Percentiles rank a stretch among this genome's conserved stretches.
phyloP scores from a whole-genome alignment of 768 basidiomycete species.

The Boletus vinaceobasis region DNA sequence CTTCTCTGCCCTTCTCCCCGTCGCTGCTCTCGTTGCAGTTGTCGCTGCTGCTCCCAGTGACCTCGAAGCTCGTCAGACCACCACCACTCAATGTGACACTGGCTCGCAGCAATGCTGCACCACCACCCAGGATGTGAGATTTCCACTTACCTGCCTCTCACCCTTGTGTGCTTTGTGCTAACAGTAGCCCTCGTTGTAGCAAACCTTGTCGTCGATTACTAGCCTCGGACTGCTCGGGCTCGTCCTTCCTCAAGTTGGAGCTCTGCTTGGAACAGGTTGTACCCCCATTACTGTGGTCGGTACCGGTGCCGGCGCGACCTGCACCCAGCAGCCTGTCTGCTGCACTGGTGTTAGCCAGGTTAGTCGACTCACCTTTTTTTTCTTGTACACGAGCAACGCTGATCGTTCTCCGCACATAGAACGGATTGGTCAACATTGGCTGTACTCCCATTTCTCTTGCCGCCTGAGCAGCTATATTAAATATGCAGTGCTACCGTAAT shows the following conservation, averaged over 20 bases:
- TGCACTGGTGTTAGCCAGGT: no score
- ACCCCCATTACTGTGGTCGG: background rate
- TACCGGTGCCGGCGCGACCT: background rate
- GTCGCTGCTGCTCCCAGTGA: no score
- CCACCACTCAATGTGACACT: no score
- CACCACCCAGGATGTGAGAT: background rate
- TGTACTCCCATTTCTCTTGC: slow-evolving; percentile 8
- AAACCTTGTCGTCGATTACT: no score
- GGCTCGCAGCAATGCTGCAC: background rate
- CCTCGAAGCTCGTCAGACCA: no score
- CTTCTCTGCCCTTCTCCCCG: no score
- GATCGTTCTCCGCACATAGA: background rate
- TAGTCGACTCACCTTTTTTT: background rate
- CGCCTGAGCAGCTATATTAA: background rate
- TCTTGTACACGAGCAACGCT: background rate
- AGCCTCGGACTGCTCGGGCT: background rate
- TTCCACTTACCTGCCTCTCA: background rate
- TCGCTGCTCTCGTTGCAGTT: no score
- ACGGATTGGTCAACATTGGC: slow-evolving; percentile 10
- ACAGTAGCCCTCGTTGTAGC: background rate
- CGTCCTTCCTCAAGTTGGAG: background rate
- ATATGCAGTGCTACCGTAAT: background rate
- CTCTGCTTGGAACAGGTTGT: slow-evolving; percentile 10
- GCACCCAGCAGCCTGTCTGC: slow-evolving; percentile 16
- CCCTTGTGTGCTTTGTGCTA: background rate